These are phyloP conservation scores for Pyrenopolyporus hunteri DNA, from an alignment of 495 filamentous ascomycete species.

Conservation along the genomic window DNA sequence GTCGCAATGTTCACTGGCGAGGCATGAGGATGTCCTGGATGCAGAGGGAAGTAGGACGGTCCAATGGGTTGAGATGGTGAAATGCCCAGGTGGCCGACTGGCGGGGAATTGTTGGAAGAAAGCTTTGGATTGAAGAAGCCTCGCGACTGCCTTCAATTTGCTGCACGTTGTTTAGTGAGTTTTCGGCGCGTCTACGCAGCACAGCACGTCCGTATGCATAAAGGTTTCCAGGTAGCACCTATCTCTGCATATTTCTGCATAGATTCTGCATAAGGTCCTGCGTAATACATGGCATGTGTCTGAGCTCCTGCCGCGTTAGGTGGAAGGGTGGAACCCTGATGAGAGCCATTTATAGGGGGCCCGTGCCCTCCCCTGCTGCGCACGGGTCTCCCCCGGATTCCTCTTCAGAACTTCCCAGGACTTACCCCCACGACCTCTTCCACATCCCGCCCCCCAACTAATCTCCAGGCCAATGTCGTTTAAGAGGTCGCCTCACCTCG, in stretches of 20 bases:
- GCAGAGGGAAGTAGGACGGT: constrained; percentile 17
- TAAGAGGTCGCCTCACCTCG: constrained; percentile 39
- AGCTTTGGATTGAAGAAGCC: constrained; percentile 21
- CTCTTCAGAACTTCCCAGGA: constrained; percentile 4
- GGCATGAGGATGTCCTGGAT: constrained; percentile 13
- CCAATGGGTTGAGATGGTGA: constrained; percentile 29
- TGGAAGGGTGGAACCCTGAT: neutral
- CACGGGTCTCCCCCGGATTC: constrained; percentile 38
- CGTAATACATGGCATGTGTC: too few relatives aligned
- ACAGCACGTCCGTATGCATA: neutral
- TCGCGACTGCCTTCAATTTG: constrained; percentile 27
- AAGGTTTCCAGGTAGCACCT: too few relatives aligned
- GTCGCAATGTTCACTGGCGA: constrained; percentile 33
- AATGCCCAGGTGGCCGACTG: constrained; percentile 22
- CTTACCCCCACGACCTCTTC: constrained; percentile 16
- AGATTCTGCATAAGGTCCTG: too few relatives aligned
- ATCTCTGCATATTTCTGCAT: too few relatives aligned
- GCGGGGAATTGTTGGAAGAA: constrained; percentile 8
- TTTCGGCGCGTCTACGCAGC: constrained; percentile 26
- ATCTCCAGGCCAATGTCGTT: constrained; percentile 10
- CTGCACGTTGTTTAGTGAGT: constrained; percentile 33
- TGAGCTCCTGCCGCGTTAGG: constrained; percentile 7
- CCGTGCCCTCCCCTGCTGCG: constrained; percentile 4
- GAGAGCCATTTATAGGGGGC: neutral
- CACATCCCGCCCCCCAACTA: constrained; percentile 15